These are phyloP conservation scores for Mycotypha africana DNA, from an alignment of 371 early-diverging fungal genomes.

Conservation along the genomic window DNA sequence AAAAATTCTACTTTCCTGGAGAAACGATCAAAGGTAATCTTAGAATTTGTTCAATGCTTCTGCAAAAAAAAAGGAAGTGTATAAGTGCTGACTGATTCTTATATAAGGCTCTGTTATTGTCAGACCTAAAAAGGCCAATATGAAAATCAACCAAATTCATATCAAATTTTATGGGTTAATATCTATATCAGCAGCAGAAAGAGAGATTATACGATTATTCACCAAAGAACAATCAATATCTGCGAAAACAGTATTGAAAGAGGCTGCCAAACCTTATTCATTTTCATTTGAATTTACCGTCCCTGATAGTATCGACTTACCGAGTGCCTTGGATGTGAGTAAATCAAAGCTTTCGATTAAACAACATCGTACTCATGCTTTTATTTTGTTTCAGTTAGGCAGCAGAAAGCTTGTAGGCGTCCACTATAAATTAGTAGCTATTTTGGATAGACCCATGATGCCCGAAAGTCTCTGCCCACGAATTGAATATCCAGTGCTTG, in stretches of 20 bases:
- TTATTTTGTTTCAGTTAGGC: too few species aligned
- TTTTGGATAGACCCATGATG: constrained; percentile 38
- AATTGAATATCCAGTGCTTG: constrained; percentile 28
- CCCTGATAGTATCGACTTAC: constrained; percentile 29
- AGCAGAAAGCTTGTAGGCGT: too few species aligned
- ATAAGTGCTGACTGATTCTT: too few species aligned
- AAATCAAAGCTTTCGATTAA: too few species aligned
- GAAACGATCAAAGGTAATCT: constrained; percentile 39
- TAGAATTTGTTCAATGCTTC: not conserved
- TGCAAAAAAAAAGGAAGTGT: too few species aligned
- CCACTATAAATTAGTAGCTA: constrained; percentile 31
- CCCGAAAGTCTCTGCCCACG: constrained; percentile 34
- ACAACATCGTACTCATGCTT: too few species aligned
- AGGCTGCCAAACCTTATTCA: constrained; percentile 21
- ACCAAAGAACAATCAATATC: constrained; percentile 16
- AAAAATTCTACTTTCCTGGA: constrained; percentile 47
- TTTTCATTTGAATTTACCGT: constrained; percentile 43
- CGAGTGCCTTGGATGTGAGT: constrained; percentile 42
- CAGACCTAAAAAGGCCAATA: constrained; percentile 34
- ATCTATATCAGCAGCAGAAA: constrained; percentile 24
- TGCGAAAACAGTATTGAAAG: constrained; percentile 18
- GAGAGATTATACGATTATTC: constrained; percentile 28
- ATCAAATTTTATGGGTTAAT: constrained; percentile 35
- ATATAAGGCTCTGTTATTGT: constrained; percentile 31
- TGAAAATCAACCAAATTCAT: constrained; percentile 30